These are phyloP conservation scores for Beta macrorhiza DNA, from an alignment of 179 eudicot species.

Conservation along the genomic window DNA sequence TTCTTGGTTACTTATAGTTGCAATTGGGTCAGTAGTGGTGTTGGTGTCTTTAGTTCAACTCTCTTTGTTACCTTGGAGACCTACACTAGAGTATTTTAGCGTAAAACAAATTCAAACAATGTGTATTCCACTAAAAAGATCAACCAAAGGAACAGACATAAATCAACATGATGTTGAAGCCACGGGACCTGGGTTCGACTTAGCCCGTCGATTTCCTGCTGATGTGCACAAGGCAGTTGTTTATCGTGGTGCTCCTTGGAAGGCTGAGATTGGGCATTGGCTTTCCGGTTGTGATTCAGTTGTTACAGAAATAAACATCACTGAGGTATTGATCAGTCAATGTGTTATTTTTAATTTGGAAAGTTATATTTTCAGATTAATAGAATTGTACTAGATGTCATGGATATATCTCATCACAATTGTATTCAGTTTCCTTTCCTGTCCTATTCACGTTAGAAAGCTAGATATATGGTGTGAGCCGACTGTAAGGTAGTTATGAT, in stretches of 20 bases:
- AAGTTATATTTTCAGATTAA: neutral
- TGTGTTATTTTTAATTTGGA: neutral
- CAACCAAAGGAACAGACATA: neutral
- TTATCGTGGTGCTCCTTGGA: constrained; percentile 89
- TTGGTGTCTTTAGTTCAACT: constrained; percentile 57
- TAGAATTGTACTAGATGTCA: neutral
- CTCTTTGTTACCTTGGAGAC: constrained; percentile 49
- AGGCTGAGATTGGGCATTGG: constrained; percentile 84
- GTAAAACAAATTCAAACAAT: constrained; percentile 38
- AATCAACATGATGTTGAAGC: constrained; percentile 8
- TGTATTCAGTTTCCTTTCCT: neutral
- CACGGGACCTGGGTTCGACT: constrained; percentile 25
- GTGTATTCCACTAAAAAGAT: constrained; percentile 40
- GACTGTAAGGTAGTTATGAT: neutral
- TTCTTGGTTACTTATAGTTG: constrained; percentile 55
- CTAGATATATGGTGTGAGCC: constrained; percentile 9
- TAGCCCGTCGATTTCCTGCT: constrained; percentile 49
- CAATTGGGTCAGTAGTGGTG: constrained; percentile 54
- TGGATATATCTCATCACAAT: neutral
- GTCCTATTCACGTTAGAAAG: neutral
- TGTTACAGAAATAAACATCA: constrained; percentile 43
- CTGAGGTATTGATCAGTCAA: constrained; percentile 56
- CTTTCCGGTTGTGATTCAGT: constrained; percentile 71
- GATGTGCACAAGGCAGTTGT: constrained; percentile 71
- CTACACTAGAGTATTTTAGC: constrained; percentile 51